phyloP scores from a whole-genome alignment of 805 yeast species.

The Candida chauliodis region DNA sequence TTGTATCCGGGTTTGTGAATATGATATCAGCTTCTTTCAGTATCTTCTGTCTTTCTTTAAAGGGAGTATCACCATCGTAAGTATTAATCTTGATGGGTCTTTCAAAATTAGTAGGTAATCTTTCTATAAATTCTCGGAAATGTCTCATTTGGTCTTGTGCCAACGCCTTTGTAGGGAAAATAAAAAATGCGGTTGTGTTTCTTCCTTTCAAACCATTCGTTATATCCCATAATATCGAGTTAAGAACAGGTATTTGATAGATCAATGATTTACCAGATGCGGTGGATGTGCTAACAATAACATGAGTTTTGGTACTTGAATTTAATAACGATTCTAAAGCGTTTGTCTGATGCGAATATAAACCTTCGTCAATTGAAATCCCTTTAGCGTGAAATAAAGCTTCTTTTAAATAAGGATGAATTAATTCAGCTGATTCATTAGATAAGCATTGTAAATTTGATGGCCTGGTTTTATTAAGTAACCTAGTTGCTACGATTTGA shows the following conservation, averaged over 20 bases:
- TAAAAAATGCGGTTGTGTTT: slow-evolving; percentile 68
- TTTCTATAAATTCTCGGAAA: slow-evolving; percentile 53
- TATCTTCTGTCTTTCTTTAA: slow-evolving; percentile 47
- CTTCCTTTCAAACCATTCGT: slow-evolving; percentile 27
- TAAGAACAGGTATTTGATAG: slow-evolving; percentile 81
- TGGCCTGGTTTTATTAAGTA: slow-evolving; percentile 40
- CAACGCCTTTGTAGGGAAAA: slow-evolving; percentile 95
- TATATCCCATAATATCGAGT: slow-evolving; percentile 37
- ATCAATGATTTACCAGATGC: slow-evolving; percentile 94
- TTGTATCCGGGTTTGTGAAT: slow-evolving; percentile 93
- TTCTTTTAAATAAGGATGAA: slow-evolving; percentile 45
- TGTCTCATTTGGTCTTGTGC: slow-evolving; percentile 95
- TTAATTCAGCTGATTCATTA: slow-evolving; percentile 18
- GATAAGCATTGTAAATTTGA: slow-evolving; percentile 45
- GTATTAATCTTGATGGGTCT: slow-evolving; percentile 61
- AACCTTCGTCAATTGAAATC: slow-evolving; percentile 37
- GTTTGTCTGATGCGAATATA: slow-evolving; percentile 80
- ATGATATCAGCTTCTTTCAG: slow-evolving; percentile 70
- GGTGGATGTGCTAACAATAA: slow-evolving; percentile 90
- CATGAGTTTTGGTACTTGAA: slow-evolving; percentile 45
- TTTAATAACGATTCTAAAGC: slow-evolving; percentile 59
- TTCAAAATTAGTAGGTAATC: slow-evolving; percentile 40
- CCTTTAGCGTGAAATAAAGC: slow-evolving; percentile 50
- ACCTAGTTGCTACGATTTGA: slow-evolving; percentile 57
- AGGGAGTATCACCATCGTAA: slow-evolving; percentile 90